Evolutionary conservation across 805 yeast species (phyloP).

Genomic region (Suhomyces vadensis): DNA sequence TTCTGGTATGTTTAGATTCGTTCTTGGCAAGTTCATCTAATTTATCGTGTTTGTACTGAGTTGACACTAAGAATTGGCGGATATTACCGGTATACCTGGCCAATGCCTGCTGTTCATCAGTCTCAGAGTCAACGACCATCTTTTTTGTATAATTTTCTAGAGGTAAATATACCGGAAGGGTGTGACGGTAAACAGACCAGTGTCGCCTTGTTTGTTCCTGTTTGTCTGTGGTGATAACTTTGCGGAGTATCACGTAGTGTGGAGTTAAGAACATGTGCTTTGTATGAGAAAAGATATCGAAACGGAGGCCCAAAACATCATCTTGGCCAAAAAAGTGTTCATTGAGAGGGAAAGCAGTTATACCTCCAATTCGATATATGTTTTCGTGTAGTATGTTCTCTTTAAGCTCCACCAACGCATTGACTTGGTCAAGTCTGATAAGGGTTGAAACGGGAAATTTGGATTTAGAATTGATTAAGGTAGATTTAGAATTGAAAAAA

Average conservation of each 20-base stretch:
- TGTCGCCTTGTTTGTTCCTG: conserved; percentile 3
- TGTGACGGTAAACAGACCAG: conserved; percentile 39
- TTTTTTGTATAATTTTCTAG: conserved; percentile 17
- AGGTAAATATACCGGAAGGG: conserved; percentile 36
- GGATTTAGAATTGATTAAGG: background rate
- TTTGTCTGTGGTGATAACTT: conserved; percentile 8
- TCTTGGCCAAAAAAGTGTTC: conserved; percentile 27
- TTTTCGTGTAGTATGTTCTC: conserved; percentile 47
- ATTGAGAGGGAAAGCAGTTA: conserved; percentile 54
- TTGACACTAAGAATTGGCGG: conserved; percentile 22
- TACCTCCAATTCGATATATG: conserved; percentile 48
- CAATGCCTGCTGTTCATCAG: conserved; percentile 19
- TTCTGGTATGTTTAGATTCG: background rate
- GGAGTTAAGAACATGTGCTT: conserved; percentile 35
- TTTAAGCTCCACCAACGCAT: conserved; percentile 16
- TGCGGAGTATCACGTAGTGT: conserved; percentile 49
- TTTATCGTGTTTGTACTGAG: conserved; percentile 36
- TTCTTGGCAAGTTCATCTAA: conserved; percentile 18
- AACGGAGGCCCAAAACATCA: conserved; percentile 48
- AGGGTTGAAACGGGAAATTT: background rate
- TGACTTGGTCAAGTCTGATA: background rate
- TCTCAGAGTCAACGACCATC: conserved; percentile 10
- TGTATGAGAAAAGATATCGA: conserved; percentile 40
- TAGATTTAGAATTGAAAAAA: conserved; percentile 16
- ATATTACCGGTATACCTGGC: conserved; percentile 23